A percentile compares a stretch with the other conserved stretches of the same genome.
These are phyloP conservation scores for Globisporangium middletonii DNA, from an alignment of 352 stramenopile genomes.

Conservation along the genomic window DNA sequence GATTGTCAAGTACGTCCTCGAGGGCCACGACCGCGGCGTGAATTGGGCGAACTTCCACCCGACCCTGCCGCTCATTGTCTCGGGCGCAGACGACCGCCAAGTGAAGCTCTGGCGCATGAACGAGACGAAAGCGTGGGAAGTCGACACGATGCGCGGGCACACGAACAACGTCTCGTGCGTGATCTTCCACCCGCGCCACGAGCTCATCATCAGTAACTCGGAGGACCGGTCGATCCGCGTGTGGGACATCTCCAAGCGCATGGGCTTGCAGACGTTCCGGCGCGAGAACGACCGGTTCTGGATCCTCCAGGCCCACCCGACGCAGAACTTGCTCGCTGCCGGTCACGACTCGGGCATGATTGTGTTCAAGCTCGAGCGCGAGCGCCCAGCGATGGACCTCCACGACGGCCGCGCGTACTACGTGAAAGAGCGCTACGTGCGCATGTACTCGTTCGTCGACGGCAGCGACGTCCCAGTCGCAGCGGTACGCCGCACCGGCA, in stretches of 20 bases:
- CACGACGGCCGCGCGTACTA: conserved; percentile 91
- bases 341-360: conserved; percentile 99
- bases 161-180: conserved; percentile 99
- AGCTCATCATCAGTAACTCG: conserved; percentile 99
- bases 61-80: conserved; percentile 97
- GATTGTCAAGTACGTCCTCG: conserved; percentile 99
- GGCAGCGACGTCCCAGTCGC: conserved; percentile 73
- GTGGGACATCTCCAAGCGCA: conserved; percentile 98
- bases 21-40: conserved; percentile 98
- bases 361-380: conserved; percentile 98
- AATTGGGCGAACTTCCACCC: conserved; percentile 99
- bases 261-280: conserved; percentile 98
- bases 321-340: conserved; percentile 97
- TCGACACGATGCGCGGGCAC: conserved; percentile 99
- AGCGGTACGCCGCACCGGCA: conserved; percentile 61
- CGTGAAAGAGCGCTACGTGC: conserved; percentile 97
- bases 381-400: conserved; percentile 93
- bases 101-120: conserved; percentile 99
- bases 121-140: conserved; percentile 99
- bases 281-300: conserved; percentile 99
- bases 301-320: conserved; percentile 94
- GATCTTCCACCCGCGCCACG: conserved; percentile 98
- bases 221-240: conserved; percentile 99
- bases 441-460: conserved; percentile 93
- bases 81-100: conserved; percentile 98